A percentile compares a stretch with the other conserved stretches of the same genome.
Evolutionary conservation across 805 yeast species (phyloP).

Genomic region (Pichia nanzhaoensis): DNA sequence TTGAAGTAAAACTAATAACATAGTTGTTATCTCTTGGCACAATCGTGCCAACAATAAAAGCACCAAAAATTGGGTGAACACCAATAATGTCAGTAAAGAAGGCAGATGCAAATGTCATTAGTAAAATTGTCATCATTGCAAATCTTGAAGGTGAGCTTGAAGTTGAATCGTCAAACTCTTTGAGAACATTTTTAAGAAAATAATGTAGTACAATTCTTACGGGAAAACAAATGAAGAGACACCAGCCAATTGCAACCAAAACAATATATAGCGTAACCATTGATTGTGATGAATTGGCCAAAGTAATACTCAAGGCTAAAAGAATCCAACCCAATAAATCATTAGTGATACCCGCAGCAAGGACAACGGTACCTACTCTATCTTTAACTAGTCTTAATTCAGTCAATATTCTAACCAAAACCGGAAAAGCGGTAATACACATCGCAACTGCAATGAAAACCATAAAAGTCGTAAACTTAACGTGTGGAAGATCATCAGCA

Average conservation of each 20-base stretch:
- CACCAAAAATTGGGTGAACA: slow-evolving; percentile 83
- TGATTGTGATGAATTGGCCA: slow-evolving; percentile 67
- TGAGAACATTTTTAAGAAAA: slow-evolving; percentile 37
- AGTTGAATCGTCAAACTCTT: slow-evolving; percentile 38
- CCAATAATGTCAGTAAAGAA: slow-evolving; percentile 81
- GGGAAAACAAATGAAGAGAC: slow-evolving; percentile 51
- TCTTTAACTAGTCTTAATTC: slow-evolving; percentile 66
- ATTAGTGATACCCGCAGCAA: slow-evolving; percentile 77
- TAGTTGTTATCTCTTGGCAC: slow-evolving; percentile 73
- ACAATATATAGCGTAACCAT: slow-evolving; percentile 64
- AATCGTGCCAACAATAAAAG: slow-evolving; percentile 68
- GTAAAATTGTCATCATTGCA: slow-evolving; percentile 48
- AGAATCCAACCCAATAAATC: slow-evolving; percentile 79
- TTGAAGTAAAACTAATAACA: slow-evolving; percentile 61
- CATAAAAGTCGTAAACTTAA: slow-evolving; percentile 67
- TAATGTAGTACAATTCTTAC: slow-evolving; percentile 42
- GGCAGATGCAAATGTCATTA: slow-evolving; percentile 57
- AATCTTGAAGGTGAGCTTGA: slow-evolving; percentile 59
- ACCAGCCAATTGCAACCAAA: slow-evolving; percentile 64
- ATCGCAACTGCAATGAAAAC: slow-evolving; percentile 78
- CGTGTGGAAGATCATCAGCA: slow-evolving; percentile 28
- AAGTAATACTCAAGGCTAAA: slow-evolving; percentile 66
- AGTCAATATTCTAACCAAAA: slow-evolving; percentile 68
- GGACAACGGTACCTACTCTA: slow-evolving; percentile 64
- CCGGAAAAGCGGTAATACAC: slow-evolving; percentile 84